Evolutionary conservation across 2,329 filamentous ascomycete genomes (phyloP).

Genomic region (Trichophyton schoenleinii): DNA sequence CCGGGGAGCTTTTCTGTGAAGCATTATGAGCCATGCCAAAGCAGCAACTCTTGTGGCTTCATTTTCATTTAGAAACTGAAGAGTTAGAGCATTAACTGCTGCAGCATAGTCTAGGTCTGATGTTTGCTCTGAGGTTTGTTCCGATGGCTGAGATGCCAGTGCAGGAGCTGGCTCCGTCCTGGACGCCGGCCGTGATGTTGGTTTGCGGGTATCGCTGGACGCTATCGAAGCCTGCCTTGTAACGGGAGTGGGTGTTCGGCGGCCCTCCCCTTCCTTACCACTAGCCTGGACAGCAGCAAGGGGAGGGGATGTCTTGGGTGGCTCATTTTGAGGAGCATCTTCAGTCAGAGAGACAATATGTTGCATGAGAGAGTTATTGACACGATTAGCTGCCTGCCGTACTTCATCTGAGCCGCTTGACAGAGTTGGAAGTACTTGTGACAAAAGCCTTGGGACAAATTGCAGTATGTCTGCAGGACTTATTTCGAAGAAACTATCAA

Average conservation of each 20-base stretch:
- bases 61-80: slow-evolving; percentile 92
- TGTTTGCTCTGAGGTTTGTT: slow-evolving; percentile 34
- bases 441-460: slow-evolving; percentile 84
- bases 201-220: slow-evolving; percentile 22
- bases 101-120: slow-evolving; percentile 86
- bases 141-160: slow-evolving; percentile 27
- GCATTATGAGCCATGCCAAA: slow-evolving; percentile 92
- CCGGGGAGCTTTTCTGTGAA: slow-evolving; percentile 84
- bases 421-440: slow-evolving; percentile 85
- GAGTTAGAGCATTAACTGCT: slow-evolving; percentile 80
- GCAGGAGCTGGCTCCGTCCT: slow-evolving; percentile 29
- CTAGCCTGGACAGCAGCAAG: slow-evolving; percentile 33
- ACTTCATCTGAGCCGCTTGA: slow-evolving; percentile 84
- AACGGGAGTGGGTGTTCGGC: slow-evolving; percentile 32
- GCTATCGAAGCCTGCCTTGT: slow-evolving; percentile 19
- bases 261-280: slow-evolving; percentile 19
- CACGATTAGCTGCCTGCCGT: slow-evolving; percentile 71
- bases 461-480: slow-evolving; percentile 92
- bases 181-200: slow-evolving; percentile 20
- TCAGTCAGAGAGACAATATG: slow-evolving; percentile 87
- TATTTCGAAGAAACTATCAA: slow-evolving; percentile 92
- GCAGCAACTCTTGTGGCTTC: slow-evolving; percentile 91
- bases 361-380: slow-evolving; percentile 83
- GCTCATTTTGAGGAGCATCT: slow-evolving; percentile 40
- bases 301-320: slow-evolving; percentile 24